These are phyloP conservation scores for Pochonia chlamydosporia DNA, from an alignment of 2,329 filamentous ascomycete genomes.

Conservation along the genomic window DNA sequence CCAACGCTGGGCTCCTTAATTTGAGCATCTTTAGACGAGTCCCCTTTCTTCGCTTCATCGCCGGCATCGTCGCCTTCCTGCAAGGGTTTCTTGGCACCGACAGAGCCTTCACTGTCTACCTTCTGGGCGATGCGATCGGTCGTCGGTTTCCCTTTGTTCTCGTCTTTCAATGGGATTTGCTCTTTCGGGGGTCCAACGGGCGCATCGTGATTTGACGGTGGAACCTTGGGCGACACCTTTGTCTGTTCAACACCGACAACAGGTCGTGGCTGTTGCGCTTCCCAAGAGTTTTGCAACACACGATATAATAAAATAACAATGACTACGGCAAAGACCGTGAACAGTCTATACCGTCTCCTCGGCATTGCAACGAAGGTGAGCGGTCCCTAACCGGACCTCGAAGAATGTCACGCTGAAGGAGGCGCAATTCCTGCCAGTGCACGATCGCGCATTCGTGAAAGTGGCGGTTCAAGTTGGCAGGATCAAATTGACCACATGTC, in stretches of 20 bases:
- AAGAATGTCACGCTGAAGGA: neutral
- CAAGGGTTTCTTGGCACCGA: neutral
- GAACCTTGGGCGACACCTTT: too few relatives aligned
- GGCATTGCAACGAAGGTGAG: conserved; percentile 34
- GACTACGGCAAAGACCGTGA: conserved; percentile 49
- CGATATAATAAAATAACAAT: conserved; percentile 50
- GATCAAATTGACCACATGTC: too few relatives aligned
- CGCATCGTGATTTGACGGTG: neutral
- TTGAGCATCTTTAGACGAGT: too few relatives aligned
- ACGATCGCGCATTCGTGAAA: too few relatives aligned
- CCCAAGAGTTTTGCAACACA: conserved; percentile 36
- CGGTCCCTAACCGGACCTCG: neutral
- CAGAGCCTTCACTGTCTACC: neutral
- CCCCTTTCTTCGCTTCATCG: too few relatives aligned
- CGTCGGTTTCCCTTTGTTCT: conserved; percentile 5
- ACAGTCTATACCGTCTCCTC: conserved; percentile 57
- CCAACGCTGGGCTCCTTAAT: neutral
- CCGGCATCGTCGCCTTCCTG: neutral
- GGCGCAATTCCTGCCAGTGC: too few relatives aligned
- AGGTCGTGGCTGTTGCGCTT: conserved; percentile 11
- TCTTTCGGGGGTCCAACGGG: neutral
- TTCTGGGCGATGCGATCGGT: conserved; percentile 2
- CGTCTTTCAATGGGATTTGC: conserved; percentile 10
- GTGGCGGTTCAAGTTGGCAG: too few relatives aligned
- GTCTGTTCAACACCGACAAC: neutral